Base-by-base conservation (phyloP, 2,329 filamentous ascomycete species). In the Talaromyces sp. region DNA sequence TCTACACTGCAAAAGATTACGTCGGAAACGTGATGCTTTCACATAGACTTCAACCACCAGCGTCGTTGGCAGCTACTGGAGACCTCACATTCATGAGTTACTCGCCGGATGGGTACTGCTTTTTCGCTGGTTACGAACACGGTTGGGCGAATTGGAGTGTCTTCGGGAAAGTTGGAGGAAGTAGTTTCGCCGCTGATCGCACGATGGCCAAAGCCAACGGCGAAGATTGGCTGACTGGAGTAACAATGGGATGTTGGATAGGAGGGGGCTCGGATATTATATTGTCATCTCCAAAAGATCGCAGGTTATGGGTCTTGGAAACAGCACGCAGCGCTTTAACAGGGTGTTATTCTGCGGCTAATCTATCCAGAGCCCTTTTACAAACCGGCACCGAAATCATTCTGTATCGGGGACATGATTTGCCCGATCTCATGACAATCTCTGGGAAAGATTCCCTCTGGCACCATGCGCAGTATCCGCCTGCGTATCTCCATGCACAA, bases 131-230 rank as follows among this genome's bases (percentile, higher is more conserved):
- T 1, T 98, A 94, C 71, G 89, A 95, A 69, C 87, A 89, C 62
- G 96, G 95, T 0, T 99, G 95, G 95, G 89, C 91, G 4, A 94
- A 88, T 54, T 99, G 94, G 94, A 98, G 94, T 73, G 95, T 98
- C 42, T 99, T 96, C 75, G 95, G 95, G 36, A 97, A 96, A 75
- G 84, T 89, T 2, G 89, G 92, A 14, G 92, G 89, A 60, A 91
- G 87, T 68, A 96, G 91, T 71, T 98, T 98, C 73, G 82, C 84
- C 6, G 82, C 85, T 12, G 90, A 96, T 68, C 79, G 81, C 30
- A 76, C 79, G 2, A 80, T 92, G 42, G 86, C 88, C 2, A 78
- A 83, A 56, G 78, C 79, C 6, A 94, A 95, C 69, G 84, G 83
- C 31, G 94, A 99, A 71, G 83, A 85, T 52, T 98, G 94, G 92